Base-by-base conservation (phyloP, 352 stramenopile genomes). In the Phytopythium aichiense region DNA sequence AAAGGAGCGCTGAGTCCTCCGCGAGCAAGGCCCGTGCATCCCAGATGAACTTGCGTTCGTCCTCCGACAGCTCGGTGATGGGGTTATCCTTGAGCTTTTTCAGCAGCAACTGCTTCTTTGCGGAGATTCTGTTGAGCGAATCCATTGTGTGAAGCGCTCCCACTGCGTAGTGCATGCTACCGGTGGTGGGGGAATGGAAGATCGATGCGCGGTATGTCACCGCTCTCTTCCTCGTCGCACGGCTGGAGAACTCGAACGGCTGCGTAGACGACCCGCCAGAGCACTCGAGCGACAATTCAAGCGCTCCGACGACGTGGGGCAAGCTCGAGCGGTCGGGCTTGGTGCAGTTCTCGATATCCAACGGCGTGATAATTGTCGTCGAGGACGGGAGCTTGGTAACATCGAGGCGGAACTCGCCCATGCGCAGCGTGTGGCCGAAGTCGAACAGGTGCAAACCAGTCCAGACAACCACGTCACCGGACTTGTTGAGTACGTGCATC, bases 341-440 rank as follows among this genome's bases (percentile, higher is more conserved):
- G 23, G 73, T 66, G 38, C 81, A 95, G 56, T 94, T 92, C 52
- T 91, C 84, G 18, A 93, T 87, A 13, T 89, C 78, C 7, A 93
- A 68, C 0, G 81, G 68, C 7, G 83, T 92, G 15, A 85, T 72
- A 30, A 68, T 72, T 1, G 31, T 63, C 1, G 55, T 63, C 7
- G 61, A 65, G 28, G 53, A 45, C 46, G 52, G 68, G 37, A 56
- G 56, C 49, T 51, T 63, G 22, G 71, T 66, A 7, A 95, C 73
- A 52, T 91, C 78, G 40, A 94, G 59, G 0, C 65, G 43, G 5
- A 79, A 62, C 2, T 71, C 69, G 15, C 85, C 85, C 20, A 62
- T 79, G 35, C 84, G 69, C 48, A 96, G 61, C 0, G 68, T 76
- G 45, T 96, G 85, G 2, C 87, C 79, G 63, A 94, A 96, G 51